Percentiles rank a stretch among this genome's conserved stretches.
phyloP scores from a whole-genome alignment of 306 rosid genomes.

The Mimosa pudica region DNA sequence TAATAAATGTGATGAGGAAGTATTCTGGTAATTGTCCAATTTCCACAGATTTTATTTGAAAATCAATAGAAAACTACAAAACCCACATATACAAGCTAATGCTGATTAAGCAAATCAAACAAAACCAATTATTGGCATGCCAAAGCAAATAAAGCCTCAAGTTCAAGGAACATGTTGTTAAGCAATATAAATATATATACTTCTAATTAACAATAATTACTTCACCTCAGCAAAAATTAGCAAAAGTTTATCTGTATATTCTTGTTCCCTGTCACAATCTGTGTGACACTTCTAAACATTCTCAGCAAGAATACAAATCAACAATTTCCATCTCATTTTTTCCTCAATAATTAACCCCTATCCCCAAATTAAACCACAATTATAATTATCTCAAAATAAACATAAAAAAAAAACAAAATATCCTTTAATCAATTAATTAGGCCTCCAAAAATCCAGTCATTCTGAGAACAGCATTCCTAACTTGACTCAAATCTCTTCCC shows the following conservation, averaged over 20 bases:
- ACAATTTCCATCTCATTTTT: too few species aligned
- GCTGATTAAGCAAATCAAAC: constrained; percentile 17
- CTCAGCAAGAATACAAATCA: background rate
- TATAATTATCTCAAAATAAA: too few species aligned
- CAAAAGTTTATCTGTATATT: background rate
- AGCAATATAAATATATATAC: too few species aligned
- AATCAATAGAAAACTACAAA: background rate
- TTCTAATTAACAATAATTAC: background rate
- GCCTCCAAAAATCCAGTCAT: constrained; percentile 78
- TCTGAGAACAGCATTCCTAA: constrained; percentile 67
- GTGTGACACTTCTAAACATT: background rate
- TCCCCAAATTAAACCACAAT: background rate
- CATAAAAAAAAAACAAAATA: too few species aligned
- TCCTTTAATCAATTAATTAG: background rate
- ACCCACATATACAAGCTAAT: background rate
- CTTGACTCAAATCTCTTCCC: constrained; percentile 70
- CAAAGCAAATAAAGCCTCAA: background rate
- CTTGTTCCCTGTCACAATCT: constrained; percentile 11
- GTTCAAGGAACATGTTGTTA: background rate
- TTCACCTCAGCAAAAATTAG: background rate
- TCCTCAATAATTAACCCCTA: background rate
- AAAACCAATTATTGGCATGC: background rate
- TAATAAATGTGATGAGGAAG: background rate
- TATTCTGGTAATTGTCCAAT: background rate
- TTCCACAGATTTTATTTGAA: too few species aligned